Evolutionary conservation across 352 stramenopile genomes (phyloP).

Genomic region (Phytophthora citricola): DNA sequence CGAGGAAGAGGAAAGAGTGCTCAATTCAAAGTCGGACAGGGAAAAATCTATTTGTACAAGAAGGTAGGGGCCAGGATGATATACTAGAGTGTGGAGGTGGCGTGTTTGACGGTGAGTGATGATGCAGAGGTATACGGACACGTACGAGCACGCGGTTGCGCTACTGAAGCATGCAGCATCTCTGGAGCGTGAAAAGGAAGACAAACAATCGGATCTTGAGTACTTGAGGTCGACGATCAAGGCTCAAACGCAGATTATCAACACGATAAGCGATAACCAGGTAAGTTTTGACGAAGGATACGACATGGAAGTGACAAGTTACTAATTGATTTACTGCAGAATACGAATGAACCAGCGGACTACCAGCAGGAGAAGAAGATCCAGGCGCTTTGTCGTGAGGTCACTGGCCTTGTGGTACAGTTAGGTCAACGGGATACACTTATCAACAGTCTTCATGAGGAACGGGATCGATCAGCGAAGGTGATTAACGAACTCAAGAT

Average conservation of each 20-base stretch:
- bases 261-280: constrained; percentile 53
- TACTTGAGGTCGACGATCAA: constrained; percentile 55
- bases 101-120: not conserved
- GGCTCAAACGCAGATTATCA: constrained; percentile 65
- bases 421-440: constrained; percentile 59
- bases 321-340: constrained; percentile 24
- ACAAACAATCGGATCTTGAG: constrained; percentile 54
- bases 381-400: constrained; percentile 64
- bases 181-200: constrained; percentile 47
- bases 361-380: constrained; percentile 59
- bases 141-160: constrained; percentile 63
- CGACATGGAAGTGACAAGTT: not conserved
- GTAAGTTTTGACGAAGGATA: constrained; percentile 22
- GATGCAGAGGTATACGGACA: constrained; percentile 69
- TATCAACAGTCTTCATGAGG: constrained; percentile 64
- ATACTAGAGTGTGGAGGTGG: not conserved
- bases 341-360: constrained; percentile 36
- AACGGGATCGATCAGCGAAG: constrained; percentile 51
- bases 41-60: constrained; percentile 78
- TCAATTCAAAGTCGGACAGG: constrained; percentile 62
- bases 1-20: constrained; percentile 65
- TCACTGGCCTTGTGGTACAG: constrained; percentile 62
- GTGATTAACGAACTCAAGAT: constrained; percentile 57
- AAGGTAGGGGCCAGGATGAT: constrained; percentile 41
- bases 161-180: constrained; percentile 52